Evolutionary conservation across 768 basidiomycete species (phyloP).

Genomic region (Leccinum ochraceum): DNA sequence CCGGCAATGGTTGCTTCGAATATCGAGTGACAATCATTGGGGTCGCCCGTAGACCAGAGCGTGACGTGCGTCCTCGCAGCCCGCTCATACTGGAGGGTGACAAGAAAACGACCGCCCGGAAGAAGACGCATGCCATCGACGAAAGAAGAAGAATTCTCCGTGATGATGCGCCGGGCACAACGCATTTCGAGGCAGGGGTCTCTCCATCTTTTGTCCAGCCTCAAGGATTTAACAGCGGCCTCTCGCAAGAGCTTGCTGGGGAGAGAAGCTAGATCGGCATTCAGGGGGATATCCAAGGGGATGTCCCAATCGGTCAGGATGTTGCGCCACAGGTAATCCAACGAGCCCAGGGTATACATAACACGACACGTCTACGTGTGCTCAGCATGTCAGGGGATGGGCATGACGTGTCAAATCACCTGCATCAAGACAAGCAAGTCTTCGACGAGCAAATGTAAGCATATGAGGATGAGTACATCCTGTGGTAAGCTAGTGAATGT

Average conservation of each 20-base stretch:
- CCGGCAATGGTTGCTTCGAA: slow-evolving; percentile 31
- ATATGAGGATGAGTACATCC: slow-evolving; percentile 46
- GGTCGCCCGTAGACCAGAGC: slow-evolving; percentile 44
- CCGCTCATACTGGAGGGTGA: slow-evolving; percentile 41
- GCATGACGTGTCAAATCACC: slow-evolving; percentile 32
- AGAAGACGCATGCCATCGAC: slow-evolving; percentile 49
- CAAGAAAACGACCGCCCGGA: slow-evolving; percentile 49
- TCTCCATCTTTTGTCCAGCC: slow-evolving; percentile 53
- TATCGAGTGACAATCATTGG: slow-evolving; percentile 27
- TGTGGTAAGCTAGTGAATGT: slow-evolving; percentile 39
- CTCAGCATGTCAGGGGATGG: slow-evolving; percentile 12
- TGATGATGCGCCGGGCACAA: slow-evolving; percentile 38
- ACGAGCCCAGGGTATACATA: slow-evolving; percentile 50
- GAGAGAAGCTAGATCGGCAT: slow-evolving; percentile 35
- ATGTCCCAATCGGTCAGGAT: slow-evolving; percentile 34
- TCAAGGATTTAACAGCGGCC: slow-evolving; percentile 44
- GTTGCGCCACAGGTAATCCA: slow-evolving; percentile 59
- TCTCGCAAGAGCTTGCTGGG: slow-evolving; percentile 42
- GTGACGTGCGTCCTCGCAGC: slow-evolving; percentile 41
- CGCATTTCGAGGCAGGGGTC: slow-evolving; percentile 37
- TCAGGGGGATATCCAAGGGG: slow-evolving; percentile 43
- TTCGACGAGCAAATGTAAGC: slow-evolving; percentile 33
- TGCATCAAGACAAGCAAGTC: slow-evolving; percentile 52
- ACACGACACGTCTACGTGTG: slow-evolving; percentile 59
- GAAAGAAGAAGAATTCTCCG: slow-evolving; percentile 36